Percentiles rank a stretch among this genome's conserved stretches.
phyloP scores from a whole-genome alignment of 2,329 filamentous ascomycete species.

The Anthostomella pinea region DNA sequence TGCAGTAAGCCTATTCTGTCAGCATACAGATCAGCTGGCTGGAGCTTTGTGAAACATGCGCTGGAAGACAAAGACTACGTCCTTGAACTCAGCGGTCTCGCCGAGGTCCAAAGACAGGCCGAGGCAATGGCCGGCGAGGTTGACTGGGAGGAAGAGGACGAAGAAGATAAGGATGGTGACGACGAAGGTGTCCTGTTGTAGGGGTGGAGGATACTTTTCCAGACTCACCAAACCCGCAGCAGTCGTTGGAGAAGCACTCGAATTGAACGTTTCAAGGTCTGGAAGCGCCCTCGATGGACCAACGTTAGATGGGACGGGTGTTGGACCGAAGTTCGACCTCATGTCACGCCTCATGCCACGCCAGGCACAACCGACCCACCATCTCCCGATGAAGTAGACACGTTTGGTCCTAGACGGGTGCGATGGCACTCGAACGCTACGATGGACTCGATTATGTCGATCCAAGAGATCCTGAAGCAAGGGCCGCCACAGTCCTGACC shows the following conservation, averaged over 20 bases:
- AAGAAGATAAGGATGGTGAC: constrained; percentile 26
- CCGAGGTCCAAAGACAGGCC: constrained; percentile 33
- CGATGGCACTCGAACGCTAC: constrained; percentile 12
- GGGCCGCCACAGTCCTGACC: constrained; percentile 5
- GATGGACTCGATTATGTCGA: constrained; percentile 19
- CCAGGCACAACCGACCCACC: constrained; percentile 9
- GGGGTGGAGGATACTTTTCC: constrained; percentile 20
- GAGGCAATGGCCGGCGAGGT: constrained; percentile 28
- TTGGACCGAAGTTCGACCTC: constrained; percentile 1
- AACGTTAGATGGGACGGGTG: constrained; percentile 17
- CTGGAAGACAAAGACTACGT: constrained; percentile 75
- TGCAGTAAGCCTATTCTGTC: constrained; percentile 69
- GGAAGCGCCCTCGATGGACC: constrained; percentile 25
- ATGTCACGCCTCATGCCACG: constrained; percentile 12
- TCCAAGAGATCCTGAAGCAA: constrained; percentile 22
- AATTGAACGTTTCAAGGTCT: constrained; percentile 23
- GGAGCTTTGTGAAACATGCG: constrained; percentile 74
- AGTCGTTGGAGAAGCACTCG: constrained; percentile 19
- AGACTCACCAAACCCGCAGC: constrained; percentile 18
- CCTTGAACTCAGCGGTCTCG: constrained; percentile 57
- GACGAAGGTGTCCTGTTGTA: constrained; percentile 34
- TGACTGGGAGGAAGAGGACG: constrained; percentile 34
- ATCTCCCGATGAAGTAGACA: constrained; percentile 13
- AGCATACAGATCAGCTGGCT: constrained; percentile 65
- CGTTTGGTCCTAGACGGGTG: constrained; percentile 19